A percentile compares a stretch with the other conserved stretches of the same genome.
Evolutionary conservation across 495 filamentous ascomycete genomes (phyloP).

Genomic region (Penicillium samsonianum): DNA sequence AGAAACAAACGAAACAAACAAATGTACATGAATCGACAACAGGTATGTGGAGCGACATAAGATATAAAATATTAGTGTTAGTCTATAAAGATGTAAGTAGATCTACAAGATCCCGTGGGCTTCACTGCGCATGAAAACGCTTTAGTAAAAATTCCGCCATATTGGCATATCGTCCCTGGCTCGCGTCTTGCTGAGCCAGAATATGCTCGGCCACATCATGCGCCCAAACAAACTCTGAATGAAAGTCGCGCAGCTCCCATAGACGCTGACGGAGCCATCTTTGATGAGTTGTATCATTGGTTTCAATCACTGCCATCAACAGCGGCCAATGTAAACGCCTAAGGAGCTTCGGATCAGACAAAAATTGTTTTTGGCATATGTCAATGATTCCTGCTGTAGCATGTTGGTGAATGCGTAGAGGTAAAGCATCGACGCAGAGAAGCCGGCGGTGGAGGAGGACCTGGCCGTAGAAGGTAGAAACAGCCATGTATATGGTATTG

Average conservation of each 20-base stretch:
- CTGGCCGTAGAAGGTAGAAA: constrained; percentile 46
- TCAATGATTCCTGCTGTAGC: constrained; percentile 39
- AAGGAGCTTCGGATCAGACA: constrained; percentile 35
- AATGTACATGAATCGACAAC: background rate
- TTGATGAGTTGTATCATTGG: constrained; percentile 36
- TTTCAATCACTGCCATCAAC: constrained; percentile 49
- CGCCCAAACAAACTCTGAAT: constrained; percentile 40
- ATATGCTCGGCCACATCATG: constrained; percentile 39
- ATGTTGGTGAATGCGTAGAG: constrained; percentile 34
- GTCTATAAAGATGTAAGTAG: constrained; percentile 24
- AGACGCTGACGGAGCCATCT: constrained; percentile 44
- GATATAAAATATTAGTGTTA: constrained; percentile 3
- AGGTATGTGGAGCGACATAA: background rate
- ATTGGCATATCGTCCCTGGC: constrained; percentile 32
- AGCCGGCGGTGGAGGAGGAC: constrained; percentile 47
- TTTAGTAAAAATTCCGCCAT: constrained; percentile 36
- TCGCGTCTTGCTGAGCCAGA: constrained; percentile 34
- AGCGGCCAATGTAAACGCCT: constrained; percentile 50
- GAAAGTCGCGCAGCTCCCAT: constrained; percentile 31
- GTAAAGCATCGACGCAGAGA: constrained; percentile 26
- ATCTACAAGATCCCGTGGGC: constrained; percentile 18
- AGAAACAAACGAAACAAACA: background rate
- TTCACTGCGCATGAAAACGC: constrained; percentile 25
- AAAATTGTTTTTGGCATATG: constrained; percentile 41
- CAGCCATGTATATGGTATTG: constrained; percentile 52